These are phyloP conservation scores for Brachypodium distachyon DNA, from an alignment of 202 grass and related monocot species.

Conservation along the genomic window DNA sequence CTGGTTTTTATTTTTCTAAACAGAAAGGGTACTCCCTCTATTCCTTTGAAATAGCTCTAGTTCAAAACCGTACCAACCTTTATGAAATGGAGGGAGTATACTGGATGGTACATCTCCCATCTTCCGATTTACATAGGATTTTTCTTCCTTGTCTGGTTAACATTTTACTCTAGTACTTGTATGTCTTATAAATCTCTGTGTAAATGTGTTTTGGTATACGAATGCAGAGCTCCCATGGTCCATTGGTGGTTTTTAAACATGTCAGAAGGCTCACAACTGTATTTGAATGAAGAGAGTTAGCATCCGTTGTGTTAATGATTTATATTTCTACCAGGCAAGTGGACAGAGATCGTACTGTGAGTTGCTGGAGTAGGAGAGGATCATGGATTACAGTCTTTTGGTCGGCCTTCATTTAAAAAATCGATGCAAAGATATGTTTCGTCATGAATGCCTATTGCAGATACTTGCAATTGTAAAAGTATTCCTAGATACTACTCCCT, in stretches of 20 bases:
- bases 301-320: not conserved
- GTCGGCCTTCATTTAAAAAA: constrained; percentile 93
- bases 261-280: not conserved
- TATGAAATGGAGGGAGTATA: no score
- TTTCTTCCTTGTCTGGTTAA: not conserved
- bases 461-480: not conserved
- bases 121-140: not conserved
- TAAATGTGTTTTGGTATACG: not conserved
- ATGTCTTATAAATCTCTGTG: not conserved
- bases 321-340: constrained; percentile 55
- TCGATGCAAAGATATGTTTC: constrained; percentile 51
- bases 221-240: not conserved
- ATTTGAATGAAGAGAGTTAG: not conserved
- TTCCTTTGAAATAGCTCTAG: no score
- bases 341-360: constrained; percentile 79
- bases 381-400: constrained; percentile 97
- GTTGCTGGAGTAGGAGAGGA: constrained; percentile 76
- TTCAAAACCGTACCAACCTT: no score
- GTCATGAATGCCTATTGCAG: not conserved
- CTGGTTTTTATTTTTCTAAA: no score
- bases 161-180: no score
- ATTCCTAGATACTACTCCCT: not conserved
- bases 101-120: constrained; percentile 26
- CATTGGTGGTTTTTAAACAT: not conserved
- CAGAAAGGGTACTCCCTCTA: no score